Evolutionary conservation across 2,329 filamentous ascomycete species (phyloP).

Genomic region (Nothophoma quercina): DNA sequence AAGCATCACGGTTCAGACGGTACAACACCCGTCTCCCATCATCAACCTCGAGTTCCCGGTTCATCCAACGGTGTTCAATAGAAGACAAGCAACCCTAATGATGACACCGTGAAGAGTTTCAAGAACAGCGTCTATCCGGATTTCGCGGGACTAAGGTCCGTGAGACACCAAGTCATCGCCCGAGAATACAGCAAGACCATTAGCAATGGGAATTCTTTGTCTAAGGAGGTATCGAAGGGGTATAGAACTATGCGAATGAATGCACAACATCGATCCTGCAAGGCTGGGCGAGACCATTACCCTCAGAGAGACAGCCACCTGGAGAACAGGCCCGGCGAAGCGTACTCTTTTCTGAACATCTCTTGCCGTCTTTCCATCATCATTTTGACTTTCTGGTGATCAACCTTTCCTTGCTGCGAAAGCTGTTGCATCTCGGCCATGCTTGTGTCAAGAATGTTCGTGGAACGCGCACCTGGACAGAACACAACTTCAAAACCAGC

Average conservation of each 20-base stretch:
- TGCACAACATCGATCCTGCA: neutral
- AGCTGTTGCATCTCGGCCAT: constrained; percentile 44
- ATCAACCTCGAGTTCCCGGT: neutral
- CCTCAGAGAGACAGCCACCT: constrained; percentile 8
- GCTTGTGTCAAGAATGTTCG: constrained; percentile 55
- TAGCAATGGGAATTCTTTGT: neutral
- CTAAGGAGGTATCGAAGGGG: neutral
- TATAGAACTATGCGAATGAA: constrained; percentile 12
- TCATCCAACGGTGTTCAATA: neutral
- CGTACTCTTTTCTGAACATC: constrained; percentile 28
- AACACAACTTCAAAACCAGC: constrained; percentile 82
- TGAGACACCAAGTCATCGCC: no score
- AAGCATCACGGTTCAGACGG: neutral
- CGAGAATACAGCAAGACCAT: neutral
- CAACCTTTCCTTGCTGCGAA: constrained; percentile 40
- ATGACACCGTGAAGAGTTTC: neutral
- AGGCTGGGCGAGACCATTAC: neutral
- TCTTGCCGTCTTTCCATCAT: constrained; percentile 24
- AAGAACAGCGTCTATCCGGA: neutral
- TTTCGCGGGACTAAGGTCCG: neutral
- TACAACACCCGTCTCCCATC: neutral
- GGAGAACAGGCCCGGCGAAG: constrained; percentile 8
- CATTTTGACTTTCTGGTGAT: constrained; percentile 34
- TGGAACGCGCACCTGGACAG: constrained; percentile 68
- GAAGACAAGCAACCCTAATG: neutral